Evolutionary conservation across 768 basidiomycete genomes (phyloP).

Genomic region (Mrakia blollopis): DNA sequence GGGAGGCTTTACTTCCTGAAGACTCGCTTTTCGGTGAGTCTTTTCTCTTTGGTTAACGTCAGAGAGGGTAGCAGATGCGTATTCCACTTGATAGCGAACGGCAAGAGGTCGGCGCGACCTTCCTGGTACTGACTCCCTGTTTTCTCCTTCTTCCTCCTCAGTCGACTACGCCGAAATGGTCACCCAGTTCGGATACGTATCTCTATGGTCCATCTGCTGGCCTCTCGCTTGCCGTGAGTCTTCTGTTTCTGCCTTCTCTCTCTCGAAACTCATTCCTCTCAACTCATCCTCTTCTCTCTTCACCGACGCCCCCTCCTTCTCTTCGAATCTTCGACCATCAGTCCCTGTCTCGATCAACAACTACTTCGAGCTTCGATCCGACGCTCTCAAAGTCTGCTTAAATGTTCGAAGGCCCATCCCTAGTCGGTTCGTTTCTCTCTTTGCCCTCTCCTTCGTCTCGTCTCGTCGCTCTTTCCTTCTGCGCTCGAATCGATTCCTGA

Average conservation of each 20-base stretch:
- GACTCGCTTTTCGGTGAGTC: conserved; percentile 64
- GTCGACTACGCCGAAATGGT: conserved; percentile 94
- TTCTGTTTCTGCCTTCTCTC: neutral
- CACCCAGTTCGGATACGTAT: conserved; percentile 80
- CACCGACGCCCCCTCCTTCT: neutral
- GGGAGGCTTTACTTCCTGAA: conserved; percentile 70
- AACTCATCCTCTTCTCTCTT: no score
- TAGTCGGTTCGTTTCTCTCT: conserved; percentile 64
- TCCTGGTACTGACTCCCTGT: neutral
- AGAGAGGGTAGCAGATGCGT: no score
- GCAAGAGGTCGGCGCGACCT: no score
- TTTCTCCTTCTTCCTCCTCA: conserved; percentile 24
- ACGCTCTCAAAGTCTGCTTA: conserved; percentile 89
- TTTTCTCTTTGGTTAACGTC: neutral
- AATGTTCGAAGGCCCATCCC: conserved; percentile 82
- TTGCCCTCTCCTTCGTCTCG: neutral
- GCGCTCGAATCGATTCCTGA: neutral
- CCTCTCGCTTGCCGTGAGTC: conserved; percentile 70
- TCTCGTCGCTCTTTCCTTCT: no score
- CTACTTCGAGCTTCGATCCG: conserved; percentile 76
- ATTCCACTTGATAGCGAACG: no score
- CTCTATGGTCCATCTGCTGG: conserved; percentile 90
- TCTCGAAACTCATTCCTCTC: no score
- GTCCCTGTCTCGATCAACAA: conserved; percentile 89
- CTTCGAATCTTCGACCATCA: conserved; percentile 34